Base-by-base conservation (phyloP, 805 yeast genomes). In the Pichia californica region DNA sequence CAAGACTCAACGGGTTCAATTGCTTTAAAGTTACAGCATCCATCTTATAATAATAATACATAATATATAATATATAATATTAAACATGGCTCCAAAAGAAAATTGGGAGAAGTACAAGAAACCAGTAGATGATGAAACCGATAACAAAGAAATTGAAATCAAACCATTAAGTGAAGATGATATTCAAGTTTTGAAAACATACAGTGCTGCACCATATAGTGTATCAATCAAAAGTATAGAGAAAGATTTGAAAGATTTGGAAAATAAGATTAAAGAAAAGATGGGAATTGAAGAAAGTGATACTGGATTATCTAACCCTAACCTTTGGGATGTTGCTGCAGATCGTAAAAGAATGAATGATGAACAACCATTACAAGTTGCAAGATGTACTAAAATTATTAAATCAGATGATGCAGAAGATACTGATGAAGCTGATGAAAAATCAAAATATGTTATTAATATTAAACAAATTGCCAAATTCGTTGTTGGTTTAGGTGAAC, bases 21-120 rank as follows among this genome's bases (percentile, higher is more conserved):
- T 23, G 6, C 3, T 21, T 23, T 23, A 7, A 23, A 7, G 9
- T 7, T 7, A 23, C 25, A 23, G 9, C 9, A 23, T n/a, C n/a
- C n/a, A n/a, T n/a, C n/a, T n/a, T 23, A 23, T 7, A 23, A 23
- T 23, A 23, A 27, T 27, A 11, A 27, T 27, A 9, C 13, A 27
- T 27, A 27, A 27, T 4, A 11, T 5, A 9, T 27, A 27, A 1
- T 27, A 9, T 5, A 2, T 31, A 33, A n/a, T 20, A 3, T 14
- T n/a, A 19, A 36, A n/a, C 52, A 89, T 89, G 97, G 89, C 97
- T 49, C 96, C 97, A 54, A 93, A 88, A 72, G 93, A 88, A 45
- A 95, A 93, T 65, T 93, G 99, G 99, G 99, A 94, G 62, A 93
- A 93, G 64, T 88, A 87, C 67, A 83, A 81, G 62, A 83, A 93